Base-by-base conservation (phyloP, 2,329 filamentous ascomycete species). In the Macrophomina tecta region DNA sequence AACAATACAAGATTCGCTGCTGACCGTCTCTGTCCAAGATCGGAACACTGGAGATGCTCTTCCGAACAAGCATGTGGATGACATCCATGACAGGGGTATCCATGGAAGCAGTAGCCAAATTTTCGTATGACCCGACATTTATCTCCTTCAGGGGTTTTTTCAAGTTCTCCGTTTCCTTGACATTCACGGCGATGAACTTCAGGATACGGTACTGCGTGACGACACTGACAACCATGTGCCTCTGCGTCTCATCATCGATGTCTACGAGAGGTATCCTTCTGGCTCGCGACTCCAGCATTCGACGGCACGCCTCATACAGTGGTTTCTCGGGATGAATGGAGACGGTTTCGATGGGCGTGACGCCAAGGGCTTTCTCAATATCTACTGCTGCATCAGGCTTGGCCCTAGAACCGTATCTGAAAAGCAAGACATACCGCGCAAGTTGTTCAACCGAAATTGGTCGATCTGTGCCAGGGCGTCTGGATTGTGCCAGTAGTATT, bases 401-500 rank as follows among this genome's bases (percentile, higher is more conserved):
- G 28, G 28, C 30, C 23, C 14, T n/a, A 7, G 5, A n/a, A 30
- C 11, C 18, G 1, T 14, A 16, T 1, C 5, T 30, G 36, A 36
- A 18, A 34, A 67, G 69, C 45, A 45, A 14, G 61, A 73, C 83
- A 68, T 83, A 97, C 94, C 92, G 86, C 94, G 88, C 67, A 99
- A 86, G 76, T 93, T 97, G 81, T 92, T 94, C 69, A 99, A 82
- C 55, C 93, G 90, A 78, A 99, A 97, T 78, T 97, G 92, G 72
- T 98, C 95, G 73, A 99, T 91, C 76, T 94, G 90, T 71, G 90
- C 89, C 69, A 98, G 87, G 67, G 94, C 91, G 71, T 97, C 92
- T 2, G 94, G 95, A 73, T 95, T 96, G 80, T 98, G 94, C 85
- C 93, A 97, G 83, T 99, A 98, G 81, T 99, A 99, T 78, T 98